Evolutionary conservation across 169 alveolate species (phyloP), one percentile per base, ranked within the genome.

Genomic region (Plasmodium gaboni): DNA sequence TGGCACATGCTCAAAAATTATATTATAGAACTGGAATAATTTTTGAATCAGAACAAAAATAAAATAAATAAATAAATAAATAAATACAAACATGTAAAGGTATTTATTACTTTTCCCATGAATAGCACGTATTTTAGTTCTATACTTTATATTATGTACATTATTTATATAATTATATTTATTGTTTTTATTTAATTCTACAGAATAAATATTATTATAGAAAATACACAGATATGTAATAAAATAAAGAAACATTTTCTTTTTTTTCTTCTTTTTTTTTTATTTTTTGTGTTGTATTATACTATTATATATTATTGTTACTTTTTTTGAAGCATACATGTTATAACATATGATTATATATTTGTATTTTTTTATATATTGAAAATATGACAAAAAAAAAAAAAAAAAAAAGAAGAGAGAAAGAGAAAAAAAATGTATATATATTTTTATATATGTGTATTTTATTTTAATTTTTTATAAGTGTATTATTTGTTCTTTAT

Each of bases 101-200:
- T 44, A 24, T 64, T 55, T 32, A 53, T 76, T 70, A 76, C 89
- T 32, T 65, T 59, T 64, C 22, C 76, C 73, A 28, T 48, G 61
- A n/a, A 60, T 59, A 57, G 89, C 89, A 19, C 89, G 76, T 57
- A 76, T 46, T 76, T 64, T 76, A 64, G 74, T 63, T 48, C 78
- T 76, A 57, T 76, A 60, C 24, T 63, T 59, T 55, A 38, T 57
- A 76, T 64, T 64, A 17, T 55, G 61, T 19, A 59, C 50, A 44
- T 38, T 76, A 59, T 57, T 76, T 68, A 76, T 50, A 44, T 64
- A 76, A 28, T 63, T 76, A 53, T 76, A 76, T 76, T 76, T 76
- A 51, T 55, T 26, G 50, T 68, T 76, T 59, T 76, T 74, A 28
- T 60, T 76, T 26, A 38, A 64, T 64, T 76, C 78, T 24, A 76